These are phyloP conservation scores for Verbena officinalis DNA, from an alignment of 257 asterid genomes.

Conservation along the genomic window DNA sequence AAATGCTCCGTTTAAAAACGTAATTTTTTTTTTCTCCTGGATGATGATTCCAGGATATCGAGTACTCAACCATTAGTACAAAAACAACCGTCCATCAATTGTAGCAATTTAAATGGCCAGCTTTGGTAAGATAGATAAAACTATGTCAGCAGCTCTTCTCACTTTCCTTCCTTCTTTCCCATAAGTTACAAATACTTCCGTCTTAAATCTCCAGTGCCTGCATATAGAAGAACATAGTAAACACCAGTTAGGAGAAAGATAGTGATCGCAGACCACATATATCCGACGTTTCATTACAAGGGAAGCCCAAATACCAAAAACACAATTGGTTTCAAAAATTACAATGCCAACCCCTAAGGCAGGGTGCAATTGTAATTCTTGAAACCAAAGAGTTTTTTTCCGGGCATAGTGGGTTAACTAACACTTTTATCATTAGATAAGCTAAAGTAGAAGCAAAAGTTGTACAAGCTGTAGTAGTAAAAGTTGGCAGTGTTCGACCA, in stretches of 20 bases:
- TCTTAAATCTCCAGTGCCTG: constrained; percentile 41
- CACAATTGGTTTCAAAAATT: too few relatives aligned
- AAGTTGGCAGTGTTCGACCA: too few relatives aligned
- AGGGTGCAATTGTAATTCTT: too few relatives aligned
- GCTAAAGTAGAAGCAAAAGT: too few relatives aligned
- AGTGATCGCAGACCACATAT: too few relatives aligned
- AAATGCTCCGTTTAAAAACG: constrained; percentile 33
- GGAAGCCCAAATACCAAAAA: constrained; percentile 7
- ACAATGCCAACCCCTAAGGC: too few relatives aligned
- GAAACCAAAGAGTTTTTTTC: too few relatives aligned
- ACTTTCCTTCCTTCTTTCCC: constrained; percentile 30
- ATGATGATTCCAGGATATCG: constrained; percentile 36
- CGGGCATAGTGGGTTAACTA: too few relatives aligned
- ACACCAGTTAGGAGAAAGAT: constrained; percentile 15
- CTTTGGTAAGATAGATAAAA: constrained; percentile 27
- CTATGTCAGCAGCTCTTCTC: constrained; percentile 32
- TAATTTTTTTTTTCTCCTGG: constrained; percentile 26
- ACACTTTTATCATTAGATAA: too few relatives aligned
- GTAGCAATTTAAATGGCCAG: constrained; percentile 30
- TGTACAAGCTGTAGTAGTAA: too few relatives aligned
- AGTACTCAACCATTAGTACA: constrained; percentile 36
- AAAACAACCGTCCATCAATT: constrained; percentile 30
- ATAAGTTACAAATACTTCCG: constrained; percentile 35
- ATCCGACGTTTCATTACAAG: not conserved
- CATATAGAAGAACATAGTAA: constrained; percentile 30